Conservation (phyloP, 768 basidiomycete genomes). For the Boletus reticuloceps region DNA sequence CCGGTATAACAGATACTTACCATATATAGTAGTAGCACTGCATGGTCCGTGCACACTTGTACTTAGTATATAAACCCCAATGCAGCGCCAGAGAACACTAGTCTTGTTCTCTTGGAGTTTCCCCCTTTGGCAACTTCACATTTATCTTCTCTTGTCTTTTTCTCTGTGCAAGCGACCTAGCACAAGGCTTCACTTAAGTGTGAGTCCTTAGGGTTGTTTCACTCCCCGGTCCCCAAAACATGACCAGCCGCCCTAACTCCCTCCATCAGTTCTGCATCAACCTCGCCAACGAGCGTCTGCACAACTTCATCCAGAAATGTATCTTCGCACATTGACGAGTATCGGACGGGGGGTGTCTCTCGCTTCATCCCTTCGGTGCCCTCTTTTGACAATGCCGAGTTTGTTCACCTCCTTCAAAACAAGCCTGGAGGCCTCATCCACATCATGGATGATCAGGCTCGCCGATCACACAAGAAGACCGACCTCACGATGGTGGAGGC, state of each 20-base stretch:
- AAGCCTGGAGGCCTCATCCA: conserved; percentile 79
- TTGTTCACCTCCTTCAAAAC: conserved; percentile 53
- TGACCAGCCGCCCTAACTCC: conserved; percentile 84
- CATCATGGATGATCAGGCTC: conserved; percentile 97
- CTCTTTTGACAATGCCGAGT: conserved; percentile 92
- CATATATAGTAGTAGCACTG: no score
- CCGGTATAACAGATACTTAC: no score
- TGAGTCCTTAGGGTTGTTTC: no score
- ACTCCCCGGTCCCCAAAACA: conserved; percentile 93
- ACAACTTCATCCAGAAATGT: conserved; percentile 69
- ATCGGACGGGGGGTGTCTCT: conserved; percentile 77
- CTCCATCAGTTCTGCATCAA: conserved; percentile 97
- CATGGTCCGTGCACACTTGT: no score
- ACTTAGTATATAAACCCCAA: no score
- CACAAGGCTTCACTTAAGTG: no score
- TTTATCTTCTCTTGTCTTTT: no score
- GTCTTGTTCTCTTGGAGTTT: no score
- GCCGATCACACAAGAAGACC: conserved; percentile 83
- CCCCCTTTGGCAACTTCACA: no score
- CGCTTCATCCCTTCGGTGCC: conserved; percentile 65
- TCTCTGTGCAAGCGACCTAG: no score
- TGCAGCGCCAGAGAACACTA: no score
- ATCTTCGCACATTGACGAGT: conserved; percentile 74
- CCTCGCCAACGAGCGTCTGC: conserved; percentile 91
- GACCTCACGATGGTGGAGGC: conserved; percentile 95